Base-by-base conservation (phyloP, 2,329 filamentous ascomycete genomes). In the Trematosphaeria pertusa region DNA sequence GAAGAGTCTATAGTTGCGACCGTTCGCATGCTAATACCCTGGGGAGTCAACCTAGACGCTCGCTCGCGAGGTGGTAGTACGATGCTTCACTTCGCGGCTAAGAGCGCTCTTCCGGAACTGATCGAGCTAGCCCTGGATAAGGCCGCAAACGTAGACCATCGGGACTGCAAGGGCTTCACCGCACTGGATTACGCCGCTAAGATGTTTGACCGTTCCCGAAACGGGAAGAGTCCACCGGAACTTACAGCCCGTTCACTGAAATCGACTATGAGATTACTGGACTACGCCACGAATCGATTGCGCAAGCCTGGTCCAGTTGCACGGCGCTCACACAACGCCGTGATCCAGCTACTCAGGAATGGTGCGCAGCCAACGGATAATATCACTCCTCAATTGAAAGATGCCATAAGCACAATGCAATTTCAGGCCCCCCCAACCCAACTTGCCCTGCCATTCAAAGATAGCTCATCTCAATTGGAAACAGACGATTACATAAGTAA, bases 181-280 rank as follows among this genome's bases (percentile, higher is more conserved):
- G 35, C 43, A 4, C 28, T 46, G 7, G 43, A 46, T 15, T 35
- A 39, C 28, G 43, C 36, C n/a, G 36, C 28, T 4, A 34, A 30
- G n/a, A 20, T 20, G 5, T 46, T 39, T 19, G 18, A 34, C 7
- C 31, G 22, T 18, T 43, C 40, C 2, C 26, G 38, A 17, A 3
- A 12, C 8, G 15, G 15, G 24, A 5, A 7, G 21, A 11, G 8
- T 6, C 17, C 38, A 18, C 38, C 38, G 2, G 28, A 33, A 14
- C 4, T 33, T 14, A 41, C 38, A 2, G 38, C 14, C 5, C 38
- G 38, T 8, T 21, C 28, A 5, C 15, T 33, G 14, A 41, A 41
- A 14, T 33, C 11, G 5, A 19, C 38, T 3, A 30, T 19, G 10
- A 41, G n/a, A 17, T 12, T 41, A 18, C 26, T 33, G 9, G 38